These are phyloP conservation scores for Acorus gramineus DNA, from an alignment of 106 monocot species.

Conservation along the genomic window DNA sequence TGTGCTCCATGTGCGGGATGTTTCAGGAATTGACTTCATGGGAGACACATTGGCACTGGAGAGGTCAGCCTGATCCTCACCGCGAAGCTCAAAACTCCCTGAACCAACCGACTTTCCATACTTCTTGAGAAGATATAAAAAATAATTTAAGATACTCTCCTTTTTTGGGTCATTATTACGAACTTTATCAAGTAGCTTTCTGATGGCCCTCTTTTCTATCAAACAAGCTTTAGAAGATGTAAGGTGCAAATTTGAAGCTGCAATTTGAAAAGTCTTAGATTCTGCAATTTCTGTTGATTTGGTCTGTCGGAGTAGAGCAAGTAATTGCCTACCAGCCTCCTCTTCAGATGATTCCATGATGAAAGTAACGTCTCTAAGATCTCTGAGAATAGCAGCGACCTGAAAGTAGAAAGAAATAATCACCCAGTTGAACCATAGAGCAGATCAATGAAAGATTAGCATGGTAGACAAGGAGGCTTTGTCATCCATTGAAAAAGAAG, in stretches of 20 bases:
- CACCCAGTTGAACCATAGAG: too few species aligned
- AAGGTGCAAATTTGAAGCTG: slow-evolving; percentile 47
- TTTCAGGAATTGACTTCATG: slow-evolving; percentile 16
- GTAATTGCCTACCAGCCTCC: slow-evolving; percentile 58
- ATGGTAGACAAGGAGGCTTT: too few species aligned
- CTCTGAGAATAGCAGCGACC: slow-evolving; percentile 41
- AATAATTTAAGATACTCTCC: slow-evolving; percentile 40
- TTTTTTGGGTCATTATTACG: slow-evolving; percentile 36
- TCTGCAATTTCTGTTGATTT: slow-evolving; percentile 45
- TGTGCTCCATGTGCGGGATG: slow-evolving; percentile 16
- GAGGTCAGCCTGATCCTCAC: slow-evolving; percentile 12
- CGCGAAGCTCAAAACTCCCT: slow-evolving; percentile 8
- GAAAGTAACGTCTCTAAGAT: slow-evolving; percentile 54
- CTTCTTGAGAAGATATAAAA: slow-evolving; percentile 61
- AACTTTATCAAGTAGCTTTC: slow-evolving; percentile 51
- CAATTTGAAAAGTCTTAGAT: slow-evolving; percentile 48
- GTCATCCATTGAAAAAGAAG: too few species aligned
- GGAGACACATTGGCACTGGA: slow-evolving; percentile 29
- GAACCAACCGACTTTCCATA: slow-evolving; percentile 35
- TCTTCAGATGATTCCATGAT: slow-evolving; percentile 45
- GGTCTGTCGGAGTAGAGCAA: slow-evolving; percentile 35
- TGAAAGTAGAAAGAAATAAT: slow-evolving; percentile 12
- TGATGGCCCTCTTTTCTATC: slow-evolving; percentile 69
- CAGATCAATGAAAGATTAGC: too few species aligned
- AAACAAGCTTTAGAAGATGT: slow-evolving; percentile 58